Base-by-base conservation (phyloP, 495 filamentous ascomycete species). In the Cercophora samala region DNA sequence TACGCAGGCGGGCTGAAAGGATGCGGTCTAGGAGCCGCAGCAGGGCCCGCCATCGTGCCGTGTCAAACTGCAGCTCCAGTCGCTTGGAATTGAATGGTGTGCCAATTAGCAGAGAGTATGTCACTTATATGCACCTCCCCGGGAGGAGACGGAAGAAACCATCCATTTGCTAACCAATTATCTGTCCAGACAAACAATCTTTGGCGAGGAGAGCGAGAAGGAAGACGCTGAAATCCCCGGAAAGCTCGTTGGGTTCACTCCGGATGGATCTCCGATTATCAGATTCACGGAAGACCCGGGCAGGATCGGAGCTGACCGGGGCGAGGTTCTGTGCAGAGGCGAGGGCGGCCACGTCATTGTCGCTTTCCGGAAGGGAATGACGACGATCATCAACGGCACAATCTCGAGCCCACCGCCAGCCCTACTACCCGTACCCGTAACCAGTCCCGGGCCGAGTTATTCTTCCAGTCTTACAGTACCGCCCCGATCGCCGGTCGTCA, bases 221-320 rank as follows among this genome's bases (percentile, higher is more conserved):
- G 72, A 75, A 9, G 69, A 68, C 21, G 37, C 32, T 22, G 74
- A 74, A 56, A 67, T 63, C 68, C 53, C 62, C 18, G 74, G 70
- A 24, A 70, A 64, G 19, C 62, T 76, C 1, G 26, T 76, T 25
- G 74, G 74, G 17, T 74, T 91, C 69, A 73, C 74, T 5, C 63
- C 68, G 55, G 69, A 70, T 9, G 74, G 74, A 64, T 60, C 60
- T 0, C 72, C 73, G 4, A 75, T 76, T 61, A 18, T 76, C 18
- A 62, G 65, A n/a, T 75, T 76, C 23, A 15, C 60, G 63, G 74
- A 74, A 4, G 72, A 73, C 56, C 72, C 72, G 22, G 69, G 67
- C 42, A 37, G 21, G 32, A 63, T 73, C 42, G 52, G 32, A 6
- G 42, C 62, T 6, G 70, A 74, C 11, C 66, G 71, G 0, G 74